A percentile compares a stretch with the other conserved stretches of the same genome.
Evolutionary conservation across 2,329 filamentous ascomycete genomes (phyloP).

Genomic region (Iodosphaeria phyllophila): DNA sequence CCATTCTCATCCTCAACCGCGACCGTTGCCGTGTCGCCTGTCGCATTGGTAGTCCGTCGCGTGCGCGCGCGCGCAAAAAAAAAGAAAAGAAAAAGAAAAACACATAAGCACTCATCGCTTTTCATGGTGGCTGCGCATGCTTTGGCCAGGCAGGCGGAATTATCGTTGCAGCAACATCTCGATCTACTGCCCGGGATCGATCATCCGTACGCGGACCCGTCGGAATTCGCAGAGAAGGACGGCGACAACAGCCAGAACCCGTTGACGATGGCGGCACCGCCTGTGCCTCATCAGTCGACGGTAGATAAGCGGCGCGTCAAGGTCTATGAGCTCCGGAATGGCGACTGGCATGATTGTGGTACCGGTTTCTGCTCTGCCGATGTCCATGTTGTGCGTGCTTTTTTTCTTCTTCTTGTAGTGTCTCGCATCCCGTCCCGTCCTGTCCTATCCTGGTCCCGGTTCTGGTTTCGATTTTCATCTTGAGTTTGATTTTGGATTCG

Average conservation of each 20-base stretch:
- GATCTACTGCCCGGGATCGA: conserved; percentile 34
- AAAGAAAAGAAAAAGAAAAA: no score
- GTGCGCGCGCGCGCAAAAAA: conserved; percentile 16
- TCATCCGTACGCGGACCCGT: no score
- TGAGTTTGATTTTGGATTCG: no score
- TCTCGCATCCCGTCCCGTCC: conserved; percentile 1
- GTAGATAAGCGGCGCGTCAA: conserved; percentile 76
- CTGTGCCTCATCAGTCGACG: conserved; percentile 47
- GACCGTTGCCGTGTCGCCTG: no score
- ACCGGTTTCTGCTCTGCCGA: conserved; percentile 86
- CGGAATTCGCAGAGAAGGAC: conserved; percentile 33
- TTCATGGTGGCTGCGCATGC: conserved; percentile 41
- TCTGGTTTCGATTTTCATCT: no score
- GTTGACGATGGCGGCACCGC: conserved; percentile 52
- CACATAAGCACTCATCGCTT: no score
- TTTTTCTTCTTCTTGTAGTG: no score
- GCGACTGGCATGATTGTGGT: conserved; percentile 97
- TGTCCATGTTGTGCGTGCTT: conserved; percentile 45
- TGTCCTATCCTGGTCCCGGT: conserved; percentile 1
- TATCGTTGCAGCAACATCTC: conserved; percentile 41
- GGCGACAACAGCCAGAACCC: conserved; percentile 32
- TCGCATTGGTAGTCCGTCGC: no score
- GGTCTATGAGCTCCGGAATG: conserved; percentile 95
- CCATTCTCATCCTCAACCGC: no score
- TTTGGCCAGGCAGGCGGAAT: conserved; percentile 32